phyloP scores from a whole-genome alignment of 2,329 filamentous ascomycete genomes.

The Talaromyces sp. region DNA sequence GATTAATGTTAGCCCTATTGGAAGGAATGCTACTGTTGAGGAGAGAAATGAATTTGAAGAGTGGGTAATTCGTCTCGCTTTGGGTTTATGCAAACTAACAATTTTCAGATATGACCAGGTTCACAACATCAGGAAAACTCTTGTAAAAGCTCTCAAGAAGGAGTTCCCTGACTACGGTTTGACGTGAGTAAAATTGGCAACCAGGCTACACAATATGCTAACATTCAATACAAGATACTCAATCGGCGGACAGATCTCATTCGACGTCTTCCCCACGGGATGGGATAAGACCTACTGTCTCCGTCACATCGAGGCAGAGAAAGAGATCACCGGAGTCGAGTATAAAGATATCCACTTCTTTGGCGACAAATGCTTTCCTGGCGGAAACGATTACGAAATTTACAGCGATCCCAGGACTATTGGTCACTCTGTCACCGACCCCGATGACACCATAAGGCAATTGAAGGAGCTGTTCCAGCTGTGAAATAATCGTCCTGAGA shows the following conservation, averaged over 20 bases:
- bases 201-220: neutral
- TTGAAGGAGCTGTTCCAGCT: slow-evolving; percentile 78
- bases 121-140: slow-evolving; percentile 70
- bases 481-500: slow-evolving; percentile 29
- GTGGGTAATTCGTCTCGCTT: slow-evolving; percentile 27
- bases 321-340: slow-evolving; percentile 58
- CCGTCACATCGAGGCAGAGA: slow-evolving; percentile 78
- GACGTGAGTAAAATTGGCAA: slow-evolving; percentile 58
- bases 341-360: slow-evolving; percentile 97
- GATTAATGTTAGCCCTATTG: slow-evolving; percentile 61
- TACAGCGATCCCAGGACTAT: slow-evolving; percentile 76
- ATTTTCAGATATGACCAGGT: slow-evolving; percentile 65
- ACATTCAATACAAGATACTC: slow-evolving; percentile 61
- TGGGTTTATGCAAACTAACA: neutral
- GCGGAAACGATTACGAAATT: slow-evolving; percentile 96
- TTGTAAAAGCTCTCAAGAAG: slow-evolving; percentile 74
- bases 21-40: slow-evolving; percentile 75
- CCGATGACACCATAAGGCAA: slow-evolving; percentile 76
- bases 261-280: slow-evolving; percentile 92
- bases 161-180: slow-evolving; percentile 79
- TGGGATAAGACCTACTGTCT: slow-evolving; percentile 99
- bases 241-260: slow-evolving; percentile 96
- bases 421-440: slow-evolving; percentile 77
- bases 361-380: slow-evolving; percentile 87
- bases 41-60: slow-evolving; percentile 80